Evolutionary conservation across 345 rosid species (phyloP), one percentile per base, ranked within the genome.

Genomic region (Aquilaria malaccensis): DNA sequence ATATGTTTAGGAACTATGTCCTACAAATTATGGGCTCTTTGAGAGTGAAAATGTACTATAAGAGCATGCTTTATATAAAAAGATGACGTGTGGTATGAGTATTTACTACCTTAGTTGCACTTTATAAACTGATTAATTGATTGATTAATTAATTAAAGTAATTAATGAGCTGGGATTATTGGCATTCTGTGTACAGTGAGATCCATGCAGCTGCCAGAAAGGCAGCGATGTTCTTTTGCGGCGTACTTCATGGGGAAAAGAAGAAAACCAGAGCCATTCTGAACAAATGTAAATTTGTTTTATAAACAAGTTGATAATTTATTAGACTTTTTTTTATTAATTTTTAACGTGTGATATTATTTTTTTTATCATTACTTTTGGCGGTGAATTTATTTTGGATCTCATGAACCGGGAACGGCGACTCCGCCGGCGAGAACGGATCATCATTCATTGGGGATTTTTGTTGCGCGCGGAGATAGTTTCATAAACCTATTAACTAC

Each of bases 161-260:
- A 37, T 37, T 37, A 37, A 37, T 37, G 5, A 37, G 7, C 43
- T 11, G 9, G 12, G 3, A 56, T 50, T 51, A 68, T 63, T 63
- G 74, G 63, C 45, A 58, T 37, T 37, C 43, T 37, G 7, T 48
- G 45, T 32, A 46, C 65, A 62, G 74, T 49, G 31, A 70, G 13
- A 60, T 45, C 73, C 33, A 73, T 58, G 77, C 71, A 73, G 43
- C 43, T 9, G 43, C 5, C 43, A 37, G 2, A 9, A 37, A 37
- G 43, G 43, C 43, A 61, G 4, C 29, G 45, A 22, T 45, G 62
- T 62, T 74, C 70, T 55, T 71, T 83, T 74, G 78, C 81, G 81
- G 81, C 83, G 85, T 65, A 78, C 85, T 78, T 72, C 63, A 76
- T 69, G 82, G 83, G 50, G 55, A 74, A 30, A 12, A 30, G 10